Percentiles rank a stretch among this genome's conserved stretches.
These are phyloP conservation scores for Striga hermonthica DNA, from an alignment of 305 asterid species.

Conservation along the genomic window DNA sequence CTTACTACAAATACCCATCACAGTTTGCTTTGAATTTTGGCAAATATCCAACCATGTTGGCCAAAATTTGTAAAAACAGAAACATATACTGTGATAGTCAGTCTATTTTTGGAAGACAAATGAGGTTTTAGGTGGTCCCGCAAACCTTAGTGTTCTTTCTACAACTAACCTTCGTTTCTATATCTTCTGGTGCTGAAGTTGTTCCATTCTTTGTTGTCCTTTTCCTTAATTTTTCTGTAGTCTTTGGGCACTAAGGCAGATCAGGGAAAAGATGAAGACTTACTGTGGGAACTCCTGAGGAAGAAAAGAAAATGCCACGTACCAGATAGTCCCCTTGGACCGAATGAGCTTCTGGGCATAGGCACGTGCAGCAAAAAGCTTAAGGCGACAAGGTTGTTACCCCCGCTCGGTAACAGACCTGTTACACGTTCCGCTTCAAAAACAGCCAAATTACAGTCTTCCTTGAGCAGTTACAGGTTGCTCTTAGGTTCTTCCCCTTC, in stretches of 20 bases:
- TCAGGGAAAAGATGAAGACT: slow-evolving; percentile 49
- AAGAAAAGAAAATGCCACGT: slow-evolving; percentile 49
- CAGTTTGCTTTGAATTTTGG: not conserved
- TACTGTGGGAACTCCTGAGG: slow-evolving; percentile 57
- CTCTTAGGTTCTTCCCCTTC: slow-evolving; percentile 58
- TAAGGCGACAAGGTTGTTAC: slow-evolving; percentile 29
- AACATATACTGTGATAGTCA: not conserved
- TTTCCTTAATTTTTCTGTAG: slow-evolving; percentile 25
- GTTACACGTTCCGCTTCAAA: slow-evolving; percentile 30
- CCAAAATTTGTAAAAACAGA: not conserved
- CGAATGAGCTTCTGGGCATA: slow-evolving; percentile 40
- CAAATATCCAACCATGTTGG: not conserved
- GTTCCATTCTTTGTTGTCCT: not conserved
- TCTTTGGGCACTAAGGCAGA: slow-evolving; percentile 33
- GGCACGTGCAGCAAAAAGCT: slow-evolving; percentile 35
- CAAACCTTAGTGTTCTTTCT: not conserved
- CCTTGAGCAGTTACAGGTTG: slow-evolving; percentile 33
- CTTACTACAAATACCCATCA: not conserved
- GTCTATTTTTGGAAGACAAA: not conserved
- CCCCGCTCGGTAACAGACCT: slow-evolving; percentile 33
- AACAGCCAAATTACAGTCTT: slow-evolving; percentile 36
- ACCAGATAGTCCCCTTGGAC: slow-evolving; percentile 42
- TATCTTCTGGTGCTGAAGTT: slow-evolving; percentile 2
- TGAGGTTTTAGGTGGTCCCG: not conserved
- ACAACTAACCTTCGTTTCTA: not conserved